Conservation (phyloP, 306 rosid genomes). For the Vigna trinervia region DNA sequence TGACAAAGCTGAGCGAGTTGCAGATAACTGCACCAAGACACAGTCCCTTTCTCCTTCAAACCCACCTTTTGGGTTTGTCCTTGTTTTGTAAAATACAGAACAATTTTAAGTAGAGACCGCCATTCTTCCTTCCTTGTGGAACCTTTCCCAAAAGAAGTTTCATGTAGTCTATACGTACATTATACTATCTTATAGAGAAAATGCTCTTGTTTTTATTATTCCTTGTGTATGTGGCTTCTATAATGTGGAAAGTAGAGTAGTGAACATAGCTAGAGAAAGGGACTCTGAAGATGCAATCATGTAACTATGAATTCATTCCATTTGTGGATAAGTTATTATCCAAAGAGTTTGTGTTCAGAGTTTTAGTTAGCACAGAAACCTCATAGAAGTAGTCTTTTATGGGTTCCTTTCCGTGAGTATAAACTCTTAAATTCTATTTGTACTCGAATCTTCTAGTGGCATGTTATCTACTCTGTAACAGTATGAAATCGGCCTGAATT, state of each 20-base stretch:
- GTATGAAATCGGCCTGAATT: slow-evolving; percentile 21
- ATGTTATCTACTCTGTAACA: slow-evolving; percentile 25
- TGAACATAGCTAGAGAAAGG: slow-evolving; percentile 27
- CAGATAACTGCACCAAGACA: slow-evolving; percentile 14
- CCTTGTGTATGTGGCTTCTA: slow-evolving; percentile 13
- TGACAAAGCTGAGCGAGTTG: slow-evolving; percentile 33
- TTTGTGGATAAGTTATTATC: slow-evolving; percentile 14
- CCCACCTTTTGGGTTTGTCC: slow-evolving; percentile 2
- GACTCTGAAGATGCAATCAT: slow-evolving; percentile 3
- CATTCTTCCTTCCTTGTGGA: slow-evolving; percentile 4
- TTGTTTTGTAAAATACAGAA: slow-evolving; percentile 27
- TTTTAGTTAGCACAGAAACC: slow-evolving; percentile 4
- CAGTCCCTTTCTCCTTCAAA: background rate
- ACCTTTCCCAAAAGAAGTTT: background rate
- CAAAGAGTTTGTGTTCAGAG: background rate
- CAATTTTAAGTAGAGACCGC: background rate
- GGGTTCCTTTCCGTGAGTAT: slow-evolving; percentile 2
- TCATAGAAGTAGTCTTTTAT: background rate
- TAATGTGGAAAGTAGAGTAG: slow-evolving; percentile 13
- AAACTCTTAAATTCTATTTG: slow-evolving; percentile 12
- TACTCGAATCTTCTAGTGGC: slow-evolving; percentile 10
- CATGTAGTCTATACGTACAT: background rate
- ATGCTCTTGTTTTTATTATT: background rate
- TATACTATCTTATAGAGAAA: slow-evolving; percentile 16
- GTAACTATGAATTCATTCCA: slow-evolving; percentile 2